These are phyloP conservation scores for Pichia deserticola DNA, from an alignment of 805 yeast species.

Conservation along the genomic window DNA sequence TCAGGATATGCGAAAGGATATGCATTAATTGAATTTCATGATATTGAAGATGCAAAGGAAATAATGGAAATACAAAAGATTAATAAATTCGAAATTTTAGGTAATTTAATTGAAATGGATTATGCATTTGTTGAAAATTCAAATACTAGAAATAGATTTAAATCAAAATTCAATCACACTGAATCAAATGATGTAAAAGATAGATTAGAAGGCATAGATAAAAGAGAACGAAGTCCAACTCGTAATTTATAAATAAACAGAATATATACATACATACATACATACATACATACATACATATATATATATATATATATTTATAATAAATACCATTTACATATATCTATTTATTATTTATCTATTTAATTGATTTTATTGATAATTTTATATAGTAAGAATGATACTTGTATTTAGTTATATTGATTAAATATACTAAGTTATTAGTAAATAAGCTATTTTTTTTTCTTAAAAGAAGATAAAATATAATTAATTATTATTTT, in stretches of 20 bases:
- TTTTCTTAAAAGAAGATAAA: too few relatives aligned
- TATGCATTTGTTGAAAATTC: slow-evolving; percentile 30
- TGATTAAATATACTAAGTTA: too few relatives aligned
- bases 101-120: slow-evolving; percentile 26
- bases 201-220: not conserved
- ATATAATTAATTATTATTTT: too few relatives aligned
- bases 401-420: too few relatives aligned
- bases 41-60: slow-evolving; percentile 26
- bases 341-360: too few relatives aligned
- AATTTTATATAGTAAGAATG: too few relatives aligned
- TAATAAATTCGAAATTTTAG: slow-evolving; percentile 30
- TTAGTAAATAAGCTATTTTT: too few relatives aligned
- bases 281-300: too few relatives aligned
- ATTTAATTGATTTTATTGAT: too few relatives aligned
- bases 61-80: slow-evolving; percentile 21
- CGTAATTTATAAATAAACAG: not conserved
- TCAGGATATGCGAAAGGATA: slow-evolving; percentile 39
- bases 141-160: not conserved
- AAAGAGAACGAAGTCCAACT: slow-evolving; percentile 7
- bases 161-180: not conserved
- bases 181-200: not conserved
- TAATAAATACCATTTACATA: too few relatives aligned
- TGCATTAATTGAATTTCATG: slow-evolving; percentile 32
- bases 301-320: too few relatives aligned
- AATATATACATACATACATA: not conserved